These are phyloP conservation scores for Aspergillus vadensis DNA, from an alignment of 2,329 filamentous ascomycete genomes.

Conservation along the genomic window DNA sequence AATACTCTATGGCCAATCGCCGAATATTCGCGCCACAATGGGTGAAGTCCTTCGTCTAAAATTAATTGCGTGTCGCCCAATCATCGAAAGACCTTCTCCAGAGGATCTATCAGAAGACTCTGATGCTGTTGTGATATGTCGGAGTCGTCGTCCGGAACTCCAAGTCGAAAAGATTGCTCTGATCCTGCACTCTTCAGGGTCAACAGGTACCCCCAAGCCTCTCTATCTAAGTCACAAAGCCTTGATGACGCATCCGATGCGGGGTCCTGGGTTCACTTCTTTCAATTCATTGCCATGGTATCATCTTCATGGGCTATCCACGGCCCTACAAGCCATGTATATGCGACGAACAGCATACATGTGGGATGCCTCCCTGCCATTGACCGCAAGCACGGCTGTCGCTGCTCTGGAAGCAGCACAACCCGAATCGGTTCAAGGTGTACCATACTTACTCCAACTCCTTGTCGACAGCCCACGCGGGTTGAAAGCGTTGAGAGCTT, in stretches of 20 bases:
- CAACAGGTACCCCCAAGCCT: conserved; percentile 52
- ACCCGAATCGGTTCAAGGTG: conserved; percentile 46
- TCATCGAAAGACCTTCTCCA: conserved; percentile 18
- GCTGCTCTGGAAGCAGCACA: conserved; percentile 38
- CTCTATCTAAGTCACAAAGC: conserved; percentile 47
- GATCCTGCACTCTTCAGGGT: conserved; percentile 53
- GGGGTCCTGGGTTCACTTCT: conserved; percentile 41
- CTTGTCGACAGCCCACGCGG: conserved; percentile 42
- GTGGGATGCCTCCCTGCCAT: conserved; percentile 44
- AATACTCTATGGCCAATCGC: conserved; percentile 41
- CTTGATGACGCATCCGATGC: conserved; percentile 40
- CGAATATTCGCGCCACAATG: conserved; percentile 37
- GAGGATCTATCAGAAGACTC: conserved; percentile 16
- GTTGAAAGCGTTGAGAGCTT: conserved; percentile 38
- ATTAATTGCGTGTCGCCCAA: conserved; percentile 28
- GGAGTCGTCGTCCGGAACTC: conserved; percentile 25
- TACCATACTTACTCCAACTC: conserved; percentile 47
- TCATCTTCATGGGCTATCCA: conserved; percentile 47
- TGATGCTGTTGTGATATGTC: conserved; percentile 21
- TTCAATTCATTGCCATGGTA: conserved; percentile 51
- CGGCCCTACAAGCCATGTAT: conserved; percentile 48
- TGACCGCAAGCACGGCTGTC: conserved; percentile 42
- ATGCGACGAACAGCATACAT: conserved; percentile 46
- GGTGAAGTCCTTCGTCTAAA: conserved; percentile 30
- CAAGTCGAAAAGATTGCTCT: conserved; percentile 38